Evolutionary conservation across 1,284 basidiomycete species (phyloP).

Genomic region (Stygiomarasmius scandens): DNA sequence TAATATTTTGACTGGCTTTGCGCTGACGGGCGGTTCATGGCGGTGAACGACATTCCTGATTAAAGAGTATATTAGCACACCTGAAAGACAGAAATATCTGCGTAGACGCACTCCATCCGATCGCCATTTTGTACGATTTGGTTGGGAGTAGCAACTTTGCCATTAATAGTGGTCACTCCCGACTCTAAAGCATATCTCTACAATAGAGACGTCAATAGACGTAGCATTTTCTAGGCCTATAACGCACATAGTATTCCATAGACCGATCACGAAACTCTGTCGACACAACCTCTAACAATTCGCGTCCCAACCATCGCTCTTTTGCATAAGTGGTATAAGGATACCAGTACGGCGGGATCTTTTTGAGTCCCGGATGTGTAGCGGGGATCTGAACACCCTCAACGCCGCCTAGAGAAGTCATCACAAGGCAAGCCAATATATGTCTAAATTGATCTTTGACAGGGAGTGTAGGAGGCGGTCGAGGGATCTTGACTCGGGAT

Average conservation of each 20-base stretch:
- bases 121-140: conserved; percentile 88
- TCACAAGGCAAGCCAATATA: conserved; percentile 52
- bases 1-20: conserved; percentile 83
- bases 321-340: conserved; percentile 92
- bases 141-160: conserved; percentile 77
- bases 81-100: too few relatives aligned
- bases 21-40: conserved; percentile 95
- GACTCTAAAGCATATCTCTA: conserved; percentile 90
- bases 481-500: conserved; percentile 13
- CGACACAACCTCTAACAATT: conserved; percentile 84
- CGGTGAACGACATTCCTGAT: conserved; percentile 89
- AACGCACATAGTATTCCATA: conserved; percentile 89
- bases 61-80: conserved; percentile 10
- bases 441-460: conserved; percentile 53
- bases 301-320: conserved; percentile 84
- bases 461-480: conserved; percentile 13
- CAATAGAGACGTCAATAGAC: neutral
- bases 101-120: conserved; percentile 83
- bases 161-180: conserved; percentile 95
- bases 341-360: conserved; percentile 79
- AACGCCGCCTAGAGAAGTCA: conserved; percentile 50
- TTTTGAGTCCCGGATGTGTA: conserved; percentile 56
- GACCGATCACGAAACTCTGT: conserved; percentile 91
- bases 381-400: conserved; percentile 28
- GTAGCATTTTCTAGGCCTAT: too few relatives aligned